Evolutionary conservation across 768 basidiomycete genomes (phyloP), one percentile per base, ranked within the genome.

Genomic region (Amylocystis lapponica): DNA sequence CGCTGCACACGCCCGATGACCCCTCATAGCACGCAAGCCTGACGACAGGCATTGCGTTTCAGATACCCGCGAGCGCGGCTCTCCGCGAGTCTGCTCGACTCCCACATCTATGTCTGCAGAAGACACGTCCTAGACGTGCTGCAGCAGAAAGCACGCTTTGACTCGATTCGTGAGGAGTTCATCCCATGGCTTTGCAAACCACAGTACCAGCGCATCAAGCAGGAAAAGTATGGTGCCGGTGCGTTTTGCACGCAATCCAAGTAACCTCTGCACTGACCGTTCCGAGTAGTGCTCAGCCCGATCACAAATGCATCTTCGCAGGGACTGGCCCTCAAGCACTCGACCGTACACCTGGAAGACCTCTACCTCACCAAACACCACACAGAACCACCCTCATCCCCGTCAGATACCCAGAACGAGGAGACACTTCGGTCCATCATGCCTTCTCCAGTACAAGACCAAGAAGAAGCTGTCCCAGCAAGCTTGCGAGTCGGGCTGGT

Each of bases 111-210:
- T 54, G 80, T 95, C 26, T 92, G 91, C 66, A 76, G 79, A 50
- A 76, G 78, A 46, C 73, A 78, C 14, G 70, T 95, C 7, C 67
- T 96, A 20, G 82, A 89, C 45, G 70, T 79, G 11, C 67, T 93
- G 21, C 72, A 77, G 10, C 74, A 78, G 47, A 88, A 87, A 54
- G 66, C 65, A 4, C 74, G 80, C 52, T 72, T 93, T 31, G 83
- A 89, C 39, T 95, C 92, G 13, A 71, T 97, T 39, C 75, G 86
- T 39, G 86, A 94, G 60, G 91, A 96, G 47, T 88, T 96, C 55
- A 60, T 97, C 10, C 94, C 94, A 0, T 96, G 92, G 89, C 58
- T 96, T 43, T 86, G 90, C 66, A 92, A 89, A 58, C 67, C 87
- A 5, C 86, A 88, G 48, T 91, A 91, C 59, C 82, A 81, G 46